Evolutionary conservation across 306 rosid species (phyloP), one percentile per base, ranked within the genome.

Genomic region (Lagenaria siceraria): DNA sequence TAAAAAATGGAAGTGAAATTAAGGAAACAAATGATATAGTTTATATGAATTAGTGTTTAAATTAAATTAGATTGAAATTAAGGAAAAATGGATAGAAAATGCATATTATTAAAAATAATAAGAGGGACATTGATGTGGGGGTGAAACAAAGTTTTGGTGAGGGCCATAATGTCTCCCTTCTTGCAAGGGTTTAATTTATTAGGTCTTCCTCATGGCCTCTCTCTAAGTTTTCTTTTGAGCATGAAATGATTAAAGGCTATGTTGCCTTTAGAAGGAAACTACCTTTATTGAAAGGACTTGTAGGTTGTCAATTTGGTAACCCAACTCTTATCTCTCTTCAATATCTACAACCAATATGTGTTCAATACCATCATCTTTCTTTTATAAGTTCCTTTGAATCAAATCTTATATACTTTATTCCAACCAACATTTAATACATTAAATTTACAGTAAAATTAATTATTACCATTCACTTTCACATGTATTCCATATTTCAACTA

Each of bases 251-350:
- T 86, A 82, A 84, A 83, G 86, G 77, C 77, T 75, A 55, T 69
- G 85, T 78, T 70, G 83, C 78, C 80, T 86, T 88, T 81, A 64
- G 79, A 84, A 77, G 83, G 86, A 81, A 75, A 64, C 87, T 65
- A 84, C 46, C 85, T 76, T 81, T 85, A 68, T 49, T 64, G 56
- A 62, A 48, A 69, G 83, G 83, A 86, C 90, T 84, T 84, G 77
- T 70, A 68, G 81, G 90, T 62, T 88, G 96, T 90, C 86, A 65
- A 78, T 82, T 86, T 78, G 83, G 85, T 80, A 78, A 80, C 81
- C 90, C 84, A n/a, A 75, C 40, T 76, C 80, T 69, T 79, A 56
- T 79, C 82, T 81, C 74, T 60, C 77, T 76, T 69, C 69, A 80
- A 15, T 31, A 13, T 48, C 76, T 14, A 49, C 7, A 25, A 64